Percentiles rank a stretch among this genome's conserved stretches.
phyloP scores from a whole-genome alignment of 139 green algal species.

The Asterochloris erici region DNA sequence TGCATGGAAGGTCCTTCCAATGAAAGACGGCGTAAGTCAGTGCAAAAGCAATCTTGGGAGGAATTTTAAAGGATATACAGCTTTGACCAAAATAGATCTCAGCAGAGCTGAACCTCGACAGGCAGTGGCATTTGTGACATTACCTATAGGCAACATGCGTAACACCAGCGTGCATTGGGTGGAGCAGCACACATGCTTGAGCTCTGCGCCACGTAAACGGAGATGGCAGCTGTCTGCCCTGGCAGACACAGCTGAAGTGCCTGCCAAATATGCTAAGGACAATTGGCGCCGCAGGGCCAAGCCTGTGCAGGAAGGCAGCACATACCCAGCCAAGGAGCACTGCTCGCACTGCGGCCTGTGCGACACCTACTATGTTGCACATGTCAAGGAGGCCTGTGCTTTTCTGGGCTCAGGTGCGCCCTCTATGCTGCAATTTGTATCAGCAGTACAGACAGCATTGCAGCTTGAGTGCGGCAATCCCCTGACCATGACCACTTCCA shows the following conservation, averaged over 20 bases:
- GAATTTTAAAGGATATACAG: no score
- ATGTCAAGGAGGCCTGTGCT: constrained; percentile 94
- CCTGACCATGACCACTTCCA: background rate
- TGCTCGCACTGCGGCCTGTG: constrained; percentile 93
- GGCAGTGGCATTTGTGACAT: no score
- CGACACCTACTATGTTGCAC: constrained; percentile 89
- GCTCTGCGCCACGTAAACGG: background rate
- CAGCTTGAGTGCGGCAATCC: background rate
- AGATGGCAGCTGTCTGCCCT: background rate
- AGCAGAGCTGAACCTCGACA: no score
- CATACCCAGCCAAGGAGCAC: constrained; percentile 84
- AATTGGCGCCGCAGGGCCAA: constrained; percentile 49
- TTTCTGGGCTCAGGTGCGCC: constrained; percentile 85
- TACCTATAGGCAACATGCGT: no score
- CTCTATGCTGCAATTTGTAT: background rate
- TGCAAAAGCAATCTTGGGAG: no score
- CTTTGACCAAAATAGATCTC: no score
- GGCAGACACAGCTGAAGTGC: background rate
- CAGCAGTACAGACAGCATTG: background rate
- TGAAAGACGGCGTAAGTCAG: no score
- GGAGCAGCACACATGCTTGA: no score
- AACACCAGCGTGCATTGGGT: no score
- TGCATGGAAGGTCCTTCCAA: no score
- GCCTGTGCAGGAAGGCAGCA: constrained; percentile 69
- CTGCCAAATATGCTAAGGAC: no score